phyloP scores from a whole-genome alignment of 306 rosid genomes.

The Prinsepia uniflora region DNA sequence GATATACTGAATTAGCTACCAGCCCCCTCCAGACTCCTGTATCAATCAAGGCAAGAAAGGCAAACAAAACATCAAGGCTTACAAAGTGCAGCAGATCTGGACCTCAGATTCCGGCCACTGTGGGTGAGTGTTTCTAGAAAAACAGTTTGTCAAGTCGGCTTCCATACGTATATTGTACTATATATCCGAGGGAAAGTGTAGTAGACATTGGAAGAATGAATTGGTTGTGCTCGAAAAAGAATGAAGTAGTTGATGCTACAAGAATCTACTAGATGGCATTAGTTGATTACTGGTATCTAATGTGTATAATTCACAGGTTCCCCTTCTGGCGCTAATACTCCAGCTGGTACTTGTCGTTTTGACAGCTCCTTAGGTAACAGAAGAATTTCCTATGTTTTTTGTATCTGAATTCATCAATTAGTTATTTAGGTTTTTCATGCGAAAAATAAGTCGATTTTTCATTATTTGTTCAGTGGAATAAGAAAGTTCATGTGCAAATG shows the following conservation, averaged over 20 bases:
- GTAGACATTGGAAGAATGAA: neutral
- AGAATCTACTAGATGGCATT: constrained; percentile 1
- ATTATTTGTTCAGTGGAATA: neutral
- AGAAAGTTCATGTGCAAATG: neutral
- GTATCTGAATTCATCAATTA: neutral
- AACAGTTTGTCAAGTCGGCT: constrained; percentile 22
- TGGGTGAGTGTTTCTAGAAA: constrained; percentile 46
- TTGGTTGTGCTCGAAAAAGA: neutral
- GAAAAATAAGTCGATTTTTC: neutral
- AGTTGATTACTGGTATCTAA: constrained; percentile 2
- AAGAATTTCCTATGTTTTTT: constrained; percentile 18
- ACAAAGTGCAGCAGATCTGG: constrained; percentile 69
- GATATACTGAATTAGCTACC: constrained; percentile 44
- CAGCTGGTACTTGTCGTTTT: constrained; percentile 96
- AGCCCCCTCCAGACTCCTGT: constrained; percentile 64
- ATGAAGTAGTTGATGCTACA: neutral
- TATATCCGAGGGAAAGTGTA: neutral
- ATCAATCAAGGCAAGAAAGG: constrained; percentile 63
- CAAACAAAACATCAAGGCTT: constrained; percentile 66
- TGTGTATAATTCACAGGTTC: constrained; percentile 61
- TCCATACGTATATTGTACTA: neutral
- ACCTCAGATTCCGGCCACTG: constrained; percentile 65
- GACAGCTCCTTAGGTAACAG: constrained; percentile 91
- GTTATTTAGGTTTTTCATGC: neutral
- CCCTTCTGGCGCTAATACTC: constrained; percentile 78